Evolutionary conservation across 1,139 yeast genomes (phyloP), one percentile per base, ranked within the genome.

Genomic region (Blastobotrys buckinghamii): DNA sequence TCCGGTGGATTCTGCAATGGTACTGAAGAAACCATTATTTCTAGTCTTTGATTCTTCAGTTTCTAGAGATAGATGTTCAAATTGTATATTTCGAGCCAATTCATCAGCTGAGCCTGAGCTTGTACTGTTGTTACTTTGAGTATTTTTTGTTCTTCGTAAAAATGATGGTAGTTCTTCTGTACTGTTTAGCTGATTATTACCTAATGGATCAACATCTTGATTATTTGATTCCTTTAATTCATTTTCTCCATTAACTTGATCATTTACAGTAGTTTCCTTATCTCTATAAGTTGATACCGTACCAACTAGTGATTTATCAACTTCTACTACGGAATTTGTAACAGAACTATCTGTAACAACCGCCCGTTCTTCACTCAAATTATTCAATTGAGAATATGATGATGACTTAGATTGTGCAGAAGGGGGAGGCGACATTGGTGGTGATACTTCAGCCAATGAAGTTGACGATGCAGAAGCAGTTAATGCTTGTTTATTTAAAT

Each of bases 1-100:
- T 7, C 48, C 44, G 1, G 48, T 45, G 12, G 48, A 40, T 24
- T 45, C 48, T 7, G 44, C 44, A 32, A 45, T 24, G 16, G 22
- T 45, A 19, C 17, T 40, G 12, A 45, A 40, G 10, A 45, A 15
- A 26, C 40, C 40, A 7, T 6, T 37, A 37, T 20, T 26, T 20
- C 7, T n/a, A 17, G 22, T 6, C 15, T 15, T 17, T 20, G 22
- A 12, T 9, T 26, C 40, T 6, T 20, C 40, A 17, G 22, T 26
- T 13, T 34, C 39, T 19, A 43, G 3, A 6, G 36, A 17, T 17
- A 43, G n/a, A 20, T 36, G 17, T 10, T 43, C 46, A 19, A 43
- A 43, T 13, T 43, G 24, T 30, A 43, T 26, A 8, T 15, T 37
- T 20, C 26, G 19, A 5, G 46, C 46, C 12, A 36, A 27, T 13